Conservation (phyloP, 371 early-diverging fungal species). For the Mycotypha africana region DNA sequence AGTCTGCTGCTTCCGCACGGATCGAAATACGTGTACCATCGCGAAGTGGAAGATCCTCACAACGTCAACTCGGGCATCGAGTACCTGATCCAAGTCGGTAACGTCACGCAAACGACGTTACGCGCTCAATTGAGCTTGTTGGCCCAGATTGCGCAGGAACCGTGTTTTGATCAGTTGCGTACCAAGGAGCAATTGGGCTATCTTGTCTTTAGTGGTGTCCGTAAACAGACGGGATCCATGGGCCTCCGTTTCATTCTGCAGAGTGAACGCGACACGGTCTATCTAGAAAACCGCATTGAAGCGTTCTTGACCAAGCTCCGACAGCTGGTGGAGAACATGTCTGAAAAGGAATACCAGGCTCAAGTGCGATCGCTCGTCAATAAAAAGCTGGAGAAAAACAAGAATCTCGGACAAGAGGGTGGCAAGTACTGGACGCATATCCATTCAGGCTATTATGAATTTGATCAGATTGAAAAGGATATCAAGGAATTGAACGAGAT, state of each 20-base stretch:
- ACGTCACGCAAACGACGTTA: slow-evolving; percentile 45
- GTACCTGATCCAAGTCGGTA: slow-evolving; percentile 67
- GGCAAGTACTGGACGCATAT: slow-evolving; percentile 78
- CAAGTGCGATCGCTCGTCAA: slow-evolving; percentile 69
- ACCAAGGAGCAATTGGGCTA: slow-evolving; percentile 91
- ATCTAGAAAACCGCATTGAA: slow-evolving; percentile 78
- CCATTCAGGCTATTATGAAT: slow-evolving; percentile 77
- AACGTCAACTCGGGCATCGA: slow-evolving; percentile 88
- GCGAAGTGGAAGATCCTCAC: slow-evolving; percentile 65
- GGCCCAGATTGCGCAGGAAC: slow-evolving; percentile 77
- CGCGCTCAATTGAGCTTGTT: slow-evolving; percentile 68
- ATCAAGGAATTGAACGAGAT: slow-evolving; percentile 51
- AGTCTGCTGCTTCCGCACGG: slow-evolving; percentile 62
- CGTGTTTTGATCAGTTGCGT: slow-evolving; percentile 88
- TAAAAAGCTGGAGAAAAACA: slow-evolving; percentile 78
- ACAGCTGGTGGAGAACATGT: slow-evolving; percentile 56
- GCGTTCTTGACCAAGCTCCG: slow-evolving; percentile 61
- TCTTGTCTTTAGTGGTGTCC: slow-evolving; percentile 67
- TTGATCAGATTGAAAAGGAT: slow-evolving; percentile 66
- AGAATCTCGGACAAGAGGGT: slow-evolving; percentile 78
- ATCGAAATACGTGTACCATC: slow-evolving; percentile 59
- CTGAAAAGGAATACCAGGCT: slow-evolving; percentile 67
- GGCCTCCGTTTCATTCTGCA: slow-evolving; percentile 81
- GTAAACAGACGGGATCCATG: slow-evolving; percentile 56
- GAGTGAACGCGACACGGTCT: slow-evolving; percentile 81